phyloP scores from a whole-genome alignment of 345 rosid genomes.

The Citrus mangshanensis region DNA sequence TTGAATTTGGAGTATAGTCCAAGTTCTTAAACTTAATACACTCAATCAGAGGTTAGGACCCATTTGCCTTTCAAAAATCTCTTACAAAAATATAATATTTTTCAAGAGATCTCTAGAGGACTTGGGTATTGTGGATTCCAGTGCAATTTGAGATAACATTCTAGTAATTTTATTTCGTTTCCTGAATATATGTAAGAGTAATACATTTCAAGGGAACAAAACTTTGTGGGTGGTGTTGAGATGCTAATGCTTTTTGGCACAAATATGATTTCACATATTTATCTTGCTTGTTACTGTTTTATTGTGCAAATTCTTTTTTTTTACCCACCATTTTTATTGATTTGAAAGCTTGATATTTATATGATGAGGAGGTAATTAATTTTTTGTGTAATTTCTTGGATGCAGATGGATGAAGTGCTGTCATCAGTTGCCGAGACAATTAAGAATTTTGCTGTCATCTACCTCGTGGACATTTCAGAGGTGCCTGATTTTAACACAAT shows the following conservation, averaged over 20 bases:
- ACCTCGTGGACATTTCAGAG: slow-evolving; percentile 86
- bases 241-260: not conserved
- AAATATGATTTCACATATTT: not conserved
- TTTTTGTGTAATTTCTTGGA: not conserved
- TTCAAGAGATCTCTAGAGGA: not conserved
- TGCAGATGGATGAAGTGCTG: slow-evolving; percentile 92
- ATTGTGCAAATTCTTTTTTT: no score
- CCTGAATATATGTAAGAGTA: not conserved
- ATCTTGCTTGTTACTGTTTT: not conserved
- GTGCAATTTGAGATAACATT: not conserved
- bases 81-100: not conserved
- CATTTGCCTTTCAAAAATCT: not conserved
- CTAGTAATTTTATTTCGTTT: no score
- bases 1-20: not conserved
- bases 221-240: not conserved
- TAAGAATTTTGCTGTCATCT: slow-evolving; percentile 93
- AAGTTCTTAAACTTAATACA: not conserved
- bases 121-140: not conserved
- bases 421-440: slow-evolving; percentile 89
- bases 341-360: not conserved
- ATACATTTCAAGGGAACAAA: not conserved
- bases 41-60: not conserved
- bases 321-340: not conserved
- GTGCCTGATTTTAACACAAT: slow-evolving; percentile 95
- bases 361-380: not conserved